These are phyloP conservation scores for Arachnopeziza araneosa DNA, from an alignment of 2,329 filamentous ascomycete species.

Conservation along the genomic window DNA sequence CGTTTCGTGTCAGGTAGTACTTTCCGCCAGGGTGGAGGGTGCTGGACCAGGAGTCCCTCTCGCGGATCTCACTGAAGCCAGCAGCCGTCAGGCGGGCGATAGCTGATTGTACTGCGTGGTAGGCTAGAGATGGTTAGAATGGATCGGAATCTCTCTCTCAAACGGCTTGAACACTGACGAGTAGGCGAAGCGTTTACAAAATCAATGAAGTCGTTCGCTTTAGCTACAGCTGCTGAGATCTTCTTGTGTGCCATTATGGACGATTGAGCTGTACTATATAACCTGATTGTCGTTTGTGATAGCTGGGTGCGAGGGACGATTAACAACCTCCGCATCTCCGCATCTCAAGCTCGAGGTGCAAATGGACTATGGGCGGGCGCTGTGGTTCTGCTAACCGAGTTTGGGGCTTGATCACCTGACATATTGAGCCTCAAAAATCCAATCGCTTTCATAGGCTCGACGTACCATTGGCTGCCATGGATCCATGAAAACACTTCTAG, in stretches of 20 bases:
- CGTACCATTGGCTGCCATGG: too few relatives aligned
- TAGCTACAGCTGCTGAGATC: slow-evolving; percentile 23
- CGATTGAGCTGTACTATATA: slow-evolving; percentile 5
- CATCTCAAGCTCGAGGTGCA: background rate
- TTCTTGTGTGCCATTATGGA: slow-evolving; percentile 23
- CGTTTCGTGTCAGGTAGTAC: slow-evolving; percentile 94
- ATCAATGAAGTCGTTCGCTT: slow-evolving; percentile 67
- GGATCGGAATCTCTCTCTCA: background rate
- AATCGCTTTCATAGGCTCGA: too few relatives aligned
- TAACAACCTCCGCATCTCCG: background rate
- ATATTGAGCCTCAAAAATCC: too few relatives aligned
- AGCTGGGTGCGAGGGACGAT: background rate
- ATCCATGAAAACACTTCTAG: too few relatives aligned
- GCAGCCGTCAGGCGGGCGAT: slow-evolving; percentile 71
- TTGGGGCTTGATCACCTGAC: too few relatives aligned
- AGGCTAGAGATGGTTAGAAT: slow-evolving; percentile 51
- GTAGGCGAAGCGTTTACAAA: slow-evolving; percentile 94
- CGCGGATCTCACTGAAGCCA: slow-evolving; percentile 83
- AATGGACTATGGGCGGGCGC: too few relatives aligned
- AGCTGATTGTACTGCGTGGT: slow-evolving; percentile 83
- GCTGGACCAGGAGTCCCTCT: slow-evolving; percentile 83
- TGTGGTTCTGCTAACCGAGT: too few relatives aligned
- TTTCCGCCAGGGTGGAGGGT: slow-evolving; percentile 80
- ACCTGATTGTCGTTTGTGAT: background rate
- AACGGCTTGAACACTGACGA: slow-evolving; percentile 50